A percentile compares a stretch with the other conserved stretches of the same genome.
Conservation (phyloP, 441 rosid genomes). For the Pelargonium myrrhifolium region DNA sequence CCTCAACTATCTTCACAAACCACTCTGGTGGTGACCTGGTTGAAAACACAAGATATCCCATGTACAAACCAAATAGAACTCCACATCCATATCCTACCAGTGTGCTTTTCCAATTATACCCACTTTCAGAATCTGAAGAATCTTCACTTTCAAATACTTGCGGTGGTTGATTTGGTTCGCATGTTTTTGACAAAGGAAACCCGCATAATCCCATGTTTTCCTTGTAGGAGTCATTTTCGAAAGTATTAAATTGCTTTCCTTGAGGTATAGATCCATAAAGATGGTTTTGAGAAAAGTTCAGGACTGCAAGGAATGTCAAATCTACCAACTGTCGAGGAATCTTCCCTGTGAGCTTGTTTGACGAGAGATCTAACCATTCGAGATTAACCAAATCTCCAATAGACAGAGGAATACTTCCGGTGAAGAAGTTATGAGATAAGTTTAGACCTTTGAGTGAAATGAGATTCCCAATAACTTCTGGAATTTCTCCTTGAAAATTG, state of each 20-base stretch:
- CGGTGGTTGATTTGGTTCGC: background rate
- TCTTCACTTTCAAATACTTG: background rate
- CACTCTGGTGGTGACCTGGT: background rate
- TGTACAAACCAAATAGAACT: background rate
- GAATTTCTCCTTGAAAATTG: constrained; percentile 19
- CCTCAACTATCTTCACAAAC: background rate
- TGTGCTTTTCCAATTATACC: constrained; percentile 18
- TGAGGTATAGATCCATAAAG: constrained; percentile 18
- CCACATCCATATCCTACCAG: constrained; percentile 22
- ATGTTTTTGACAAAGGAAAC: constrained; percentile 9
- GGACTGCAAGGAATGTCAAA: constrained; percentile 16
- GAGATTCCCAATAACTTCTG: constrained; percentile 16
- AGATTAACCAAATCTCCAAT: constrained; percentile 14
- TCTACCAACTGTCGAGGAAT: constrained; percentile 19
- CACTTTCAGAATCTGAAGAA: constrained; percentile 5
- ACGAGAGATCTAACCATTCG: constrained; percentile 26
- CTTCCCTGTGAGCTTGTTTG: constrained; percentile 17
- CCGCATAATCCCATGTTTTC: constrained; percentile 21
- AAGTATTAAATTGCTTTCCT: constrained; percentile 19
- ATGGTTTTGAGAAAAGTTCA: constrained; percentile 21
- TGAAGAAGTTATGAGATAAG: constrained; percentile 22
- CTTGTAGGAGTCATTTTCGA: constrained; percentile 6
- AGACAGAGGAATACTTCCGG: constrained; percentile 22
- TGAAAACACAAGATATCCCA: background rate
- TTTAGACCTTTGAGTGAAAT: constrained; percentile 21